phyloP scores from a whole-genome alignment of 768 basidiomycete genomes.

The Boletellus ananiceps region DNA sequence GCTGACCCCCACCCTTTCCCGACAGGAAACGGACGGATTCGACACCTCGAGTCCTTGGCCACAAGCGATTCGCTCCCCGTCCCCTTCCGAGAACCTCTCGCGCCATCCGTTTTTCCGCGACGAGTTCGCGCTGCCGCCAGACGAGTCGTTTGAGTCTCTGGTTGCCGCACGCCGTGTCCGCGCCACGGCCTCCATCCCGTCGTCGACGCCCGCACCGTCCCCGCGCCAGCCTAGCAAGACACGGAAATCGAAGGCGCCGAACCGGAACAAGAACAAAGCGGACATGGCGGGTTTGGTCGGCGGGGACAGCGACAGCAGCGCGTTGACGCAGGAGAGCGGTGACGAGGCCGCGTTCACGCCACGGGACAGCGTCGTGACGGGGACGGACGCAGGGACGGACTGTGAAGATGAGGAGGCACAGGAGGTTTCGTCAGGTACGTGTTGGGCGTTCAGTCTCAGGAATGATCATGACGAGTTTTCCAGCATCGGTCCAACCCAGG shows the following conservation, averaged over 20 bases:
- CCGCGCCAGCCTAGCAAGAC: constrained; percentile 35
- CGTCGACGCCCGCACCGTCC: constrained; percentile 55
- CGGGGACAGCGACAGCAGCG: constrained; percentile 83
- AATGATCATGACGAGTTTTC: constrained; percentile 12
- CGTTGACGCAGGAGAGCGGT: constrained; percentile 76
- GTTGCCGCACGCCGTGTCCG: constrained; percentile 62
- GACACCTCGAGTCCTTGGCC: constrained; percentile 43
- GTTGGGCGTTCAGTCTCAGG: background rate
- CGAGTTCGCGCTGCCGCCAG: constrained; percentile 60
- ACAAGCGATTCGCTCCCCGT: constrained; percentile 57
- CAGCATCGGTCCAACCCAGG: constrained; percentile 20
- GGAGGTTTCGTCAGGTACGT: constrained; percentile 56
- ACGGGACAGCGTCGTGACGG: constrained; percentile 63
- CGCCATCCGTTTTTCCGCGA: constrained; percentile 69
- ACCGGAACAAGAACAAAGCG: constrained; percentile 40
- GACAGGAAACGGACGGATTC: constrained; percentile 43
- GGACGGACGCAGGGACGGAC: constrained; percentile 67
- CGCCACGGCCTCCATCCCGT: constrained; percentile 49
- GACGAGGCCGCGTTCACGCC: constrained; percentile 65
- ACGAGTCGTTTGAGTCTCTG: constrained; percentile 55
- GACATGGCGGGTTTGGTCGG: constrained; percentile 71
- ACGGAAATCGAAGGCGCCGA: constrained; percentile 46
- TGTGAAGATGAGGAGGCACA: constrained; percentile 69
- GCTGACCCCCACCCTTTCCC: background rate
- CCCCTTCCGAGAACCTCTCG: constrained; percentile 63